These are phyloP conservation scores for Paraconiothyrium brasiliense DNA, from an alignment of 2,329 filamentous ascomycete species.

Conservation along the genomic window DNA sequence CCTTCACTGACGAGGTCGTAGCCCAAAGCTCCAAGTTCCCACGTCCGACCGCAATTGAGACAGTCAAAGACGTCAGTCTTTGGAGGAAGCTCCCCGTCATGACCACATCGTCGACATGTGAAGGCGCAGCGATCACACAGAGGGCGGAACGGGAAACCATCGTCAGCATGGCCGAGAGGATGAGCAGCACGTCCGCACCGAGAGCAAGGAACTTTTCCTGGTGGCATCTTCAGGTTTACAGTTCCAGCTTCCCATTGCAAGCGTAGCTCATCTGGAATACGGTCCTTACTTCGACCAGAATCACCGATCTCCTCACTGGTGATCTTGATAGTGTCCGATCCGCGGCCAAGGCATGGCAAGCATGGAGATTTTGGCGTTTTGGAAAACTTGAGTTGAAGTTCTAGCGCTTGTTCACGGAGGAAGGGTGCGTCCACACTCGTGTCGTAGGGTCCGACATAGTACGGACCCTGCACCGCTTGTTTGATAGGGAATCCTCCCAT, in stretches of 20 bases:
- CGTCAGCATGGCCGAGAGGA: not conserved
- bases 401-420: slow-evolving; percentile 38
- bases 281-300: slow-evolving; percentile 50
- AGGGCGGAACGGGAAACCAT: slow-evolving; percentile 5
- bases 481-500: slow-evolving; percentile 55
- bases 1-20: slow-evolving; percentile 44
- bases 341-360: not conserved
- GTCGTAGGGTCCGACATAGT: slow-evolving; percentile 53
- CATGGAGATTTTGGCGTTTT: slow-evolving; percentile 31
- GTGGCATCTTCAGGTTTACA: slow-evolving; percentile 19
- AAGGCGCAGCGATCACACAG: slow-evolving; percentile 56
- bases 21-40: slow-evolving; percentile 51
- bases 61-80: slow-evolving; percentile 38
- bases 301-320: slow-evolving; percentile 52
- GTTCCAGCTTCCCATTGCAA: slow-evolving; percentile 34
- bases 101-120: slow-evolving; percentile 53
- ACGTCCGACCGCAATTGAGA: slow-evolving; percentile 40
- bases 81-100: slow-evolving; percentile 16
- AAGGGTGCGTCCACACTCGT: slow-evolving; percentile 32
- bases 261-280: slow-evolving; percentile 53
- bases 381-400: slow-evolving; percentile 45
- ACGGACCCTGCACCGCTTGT: slow-evolving; percentile 57
- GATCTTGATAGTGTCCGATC: slow-evolving; percentile 31
- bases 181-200: slow-evolving; percentile 45
- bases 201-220: slow-evolving; percentile 45